Evolutionary conservation across 495 filamentous ascomycete species (phyloP).

Genomic region (Penicillium mononematosum): DNA sequence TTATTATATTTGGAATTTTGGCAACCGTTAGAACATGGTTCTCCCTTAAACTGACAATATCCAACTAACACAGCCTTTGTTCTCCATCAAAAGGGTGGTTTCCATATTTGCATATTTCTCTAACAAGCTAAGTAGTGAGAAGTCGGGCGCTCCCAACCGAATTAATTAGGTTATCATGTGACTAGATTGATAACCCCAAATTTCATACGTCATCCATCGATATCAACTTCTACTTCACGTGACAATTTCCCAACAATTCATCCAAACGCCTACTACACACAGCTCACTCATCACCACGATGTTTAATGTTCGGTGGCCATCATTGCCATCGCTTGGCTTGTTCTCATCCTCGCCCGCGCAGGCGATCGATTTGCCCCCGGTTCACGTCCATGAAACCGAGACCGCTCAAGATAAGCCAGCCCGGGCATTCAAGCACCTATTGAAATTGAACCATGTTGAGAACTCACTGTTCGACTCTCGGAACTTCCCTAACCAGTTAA

Average conservation of each 20-base stretch:
- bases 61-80: background rate
- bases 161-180: constrained; percentile 10
- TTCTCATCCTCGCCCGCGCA: constrained; percentile 25
- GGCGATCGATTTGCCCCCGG: constrained; percentile 64
- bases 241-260: constrained; percentile 25
- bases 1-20: background rate
- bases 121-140: background rate
- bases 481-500: constrained; percentile 81
- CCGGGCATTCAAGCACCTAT: constrained; percentile 81
- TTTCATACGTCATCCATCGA: constrained; percentile 19
- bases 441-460: constrained; percentile 89
- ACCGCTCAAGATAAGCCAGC: constrained; percentile 72
- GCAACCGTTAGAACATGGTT: background rate
- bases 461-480: constrained; percentile 74
- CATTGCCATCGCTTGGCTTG: constrained; percentile 18
- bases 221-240: constrained; percentile 15
- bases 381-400: constrained; percentile 76
- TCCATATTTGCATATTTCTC: background rate
- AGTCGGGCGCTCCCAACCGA: background rate
- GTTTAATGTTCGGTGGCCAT: constrained; percentile 33
- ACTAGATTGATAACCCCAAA: constrained; percentile 10
- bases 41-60: background rate
- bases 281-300: constrained; percentile 18
- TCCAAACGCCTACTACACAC: constrained; percentile 1
- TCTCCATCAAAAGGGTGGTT: background rate